Evolutionary conservation across 208 protist genomes (phyloP).

Genomic region (Trypanosoma cruzi): DNA sequence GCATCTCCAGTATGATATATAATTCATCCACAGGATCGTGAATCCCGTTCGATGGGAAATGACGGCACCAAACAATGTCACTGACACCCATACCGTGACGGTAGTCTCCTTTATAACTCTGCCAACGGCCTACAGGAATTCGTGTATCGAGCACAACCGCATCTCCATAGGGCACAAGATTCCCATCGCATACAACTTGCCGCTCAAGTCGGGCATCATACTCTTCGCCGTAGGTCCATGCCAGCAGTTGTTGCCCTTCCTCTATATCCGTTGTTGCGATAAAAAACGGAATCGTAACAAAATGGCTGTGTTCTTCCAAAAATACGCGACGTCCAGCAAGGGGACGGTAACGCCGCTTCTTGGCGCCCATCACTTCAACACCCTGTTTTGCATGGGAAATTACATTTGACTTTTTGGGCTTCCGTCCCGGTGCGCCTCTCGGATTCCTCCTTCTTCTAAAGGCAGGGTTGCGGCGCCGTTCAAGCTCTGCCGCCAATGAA

Average conservation of each 20-base stretch:
- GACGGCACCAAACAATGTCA: constrained; percentile 83
- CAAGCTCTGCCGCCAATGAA: constrained; percentile 20
- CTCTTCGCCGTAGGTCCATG: constrained; percentile 89
- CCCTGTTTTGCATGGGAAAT: background rate
- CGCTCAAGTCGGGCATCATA: constrained; percentile 89
- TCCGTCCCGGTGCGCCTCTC: background rate
- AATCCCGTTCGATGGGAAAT: constrained; percentile 13
- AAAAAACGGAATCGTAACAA: constrained; percentile 84
- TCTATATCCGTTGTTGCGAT: constrained; percentile 75
- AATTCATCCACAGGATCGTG: constrained; percentile 40
- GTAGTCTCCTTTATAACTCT: constrained; percentile 84
- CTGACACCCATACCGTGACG: constrained; percentile 64
- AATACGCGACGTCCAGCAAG: constrained; percentile 37
- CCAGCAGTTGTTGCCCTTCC: constrained; percentile 61
- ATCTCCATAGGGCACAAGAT: constrained; percentile 67
- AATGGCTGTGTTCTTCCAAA: constrained; percentile 61
- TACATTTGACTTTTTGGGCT: background rate
- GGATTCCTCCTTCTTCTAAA: constrained; percentile 3
- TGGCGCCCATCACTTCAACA: constrained; percentile 13
- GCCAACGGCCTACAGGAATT: constrained; percentile 26
- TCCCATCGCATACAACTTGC: constrained; percentile 56
- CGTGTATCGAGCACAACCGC: constrained; percentile 60
- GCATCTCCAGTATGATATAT: constrained; percentile 67
- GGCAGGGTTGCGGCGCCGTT: background rate
- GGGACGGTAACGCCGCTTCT: constrained; percentile 22